Percentiles rank a stretch among this genome's conserved stretches.
phyloP scores from a whole-genome alignment of 495 filamentous ascomycete species.

The Penicillium roqueforti region DNA sequence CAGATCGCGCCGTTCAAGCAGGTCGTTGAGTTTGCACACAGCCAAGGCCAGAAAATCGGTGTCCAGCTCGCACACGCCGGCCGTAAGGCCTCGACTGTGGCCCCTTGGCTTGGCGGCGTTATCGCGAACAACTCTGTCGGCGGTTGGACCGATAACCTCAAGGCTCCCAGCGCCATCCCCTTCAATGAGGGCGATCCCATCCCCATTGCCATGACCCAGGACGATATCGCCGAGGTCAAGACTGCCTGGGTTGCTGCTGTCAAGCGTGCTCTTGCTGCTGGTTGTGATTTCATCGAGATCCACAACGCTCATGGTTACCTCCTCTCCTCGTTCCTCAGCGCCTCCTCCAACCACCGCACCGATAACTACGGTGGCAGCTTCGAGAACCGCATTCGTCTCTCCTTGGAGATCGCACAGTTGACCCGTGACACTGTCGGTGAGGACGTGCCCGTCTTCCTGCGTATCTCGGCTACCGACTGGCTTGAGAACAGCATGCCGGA shows the following conservation, averaged over 20 bases:
- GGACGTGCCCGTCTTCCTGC: slow-evolving; percentile 62
- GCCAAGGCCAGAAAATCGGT: slow-evolving; percentile 65
- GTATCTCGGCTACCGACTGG: slow-evolving; percentile 60
- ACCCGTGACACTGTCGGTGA: slow-evolving; percentile 51
- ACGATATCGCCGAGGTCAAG: slow-evolving; percentile 58
- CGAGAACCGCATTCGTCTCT: slow-evolving; percentile 58
- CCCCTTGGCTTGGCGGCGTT: slow-evolving; percentile 57
- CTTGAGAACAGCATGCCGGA: slow-evolving; percentile 46
- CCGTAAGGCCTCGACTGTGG: slow-evolving; percentile 64
- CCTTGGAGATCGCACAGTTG: slow-evolving; percentile 56
- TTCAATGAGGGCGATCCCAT: slow-evolving; percentile 48
- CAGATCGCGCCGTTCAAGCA: slow-evolving; percentile 61
- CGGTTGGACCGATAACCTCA: slow-evolving; percentile 60
- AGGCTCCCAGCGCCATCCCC: slow-evolving; percentile 51
- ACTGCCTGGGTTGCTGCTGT: slow-evolving; percentile 50
- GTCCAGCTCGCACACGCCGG: slow-evolving; percentile 78
- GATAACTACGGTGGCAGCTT: slow-evolving; percentile 65
- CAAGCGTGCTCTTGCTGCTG: slow-evolving; percentile 53
- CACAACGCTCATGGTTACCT: slow-evolving; percentile 65
- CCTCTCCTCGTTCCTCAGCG: slow-evolving; percentile 60
- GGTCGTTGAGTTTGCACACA: slow-evolving; percentile 67
- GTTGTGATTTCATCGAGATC: slow-evolving; percentile 58
- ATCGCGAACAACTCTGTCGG: slow-evolving; percentile 51
- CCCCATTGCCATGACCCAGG: slow-evolving; percentile 51
- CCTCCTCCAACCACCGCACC: slow-evolving; percentile 56